Evolutionary conservation across 257 asterid species (phyloP).

Genomic region (Buddleja alternifolia): DNA sequence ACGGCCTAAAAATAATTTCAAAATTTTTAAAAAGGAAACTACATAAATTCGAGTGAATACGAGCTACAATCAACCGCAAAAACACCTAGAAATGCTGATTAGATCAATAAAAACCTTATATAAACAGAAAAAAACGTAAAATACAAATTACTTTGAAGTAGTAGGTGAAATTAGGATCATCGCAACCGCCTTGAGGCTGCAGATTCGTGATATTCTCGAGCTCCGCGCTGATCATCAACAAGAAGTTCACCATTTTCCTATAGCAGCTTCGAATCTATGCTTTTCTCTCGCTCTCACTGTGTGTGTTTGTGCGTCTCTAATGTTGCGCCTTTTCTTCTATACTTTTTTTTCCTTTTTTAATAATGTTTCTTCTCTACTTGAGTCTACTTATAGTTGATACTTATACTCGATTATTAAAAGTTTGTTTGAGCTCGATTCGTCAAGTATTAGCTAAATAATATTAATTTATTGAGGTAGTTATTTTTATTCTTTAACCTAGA

Average conservation of each 20-base stretch:
- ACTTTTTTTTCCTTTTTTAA: no score
- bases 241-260: slow-evolving; percentile 57
- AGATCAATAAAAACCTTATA: no score
- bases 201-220: slow-evolving; percentile 63
- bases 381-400: no score
- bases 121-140: not conserved
- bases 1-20: not conserved
- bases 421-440: no score
- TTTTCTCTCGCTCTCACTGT: not conserved
- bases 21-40: not conserved
- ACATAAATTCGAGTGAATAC: not conserved
- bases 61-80: not conserved
- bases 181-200: slow-evolving; percentile 72
- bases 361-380: no score
- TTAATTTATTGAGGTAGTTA: no score
- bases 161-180: slow-evolving; percentile 57
- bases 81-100: not conserved
- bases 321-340: no score
- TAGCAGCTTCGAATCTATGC: not conserved
- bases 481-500: no score
- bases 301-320: not conserved
- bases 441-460: no score
- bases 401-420: no score
- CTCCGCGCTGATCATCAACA: slow-evolving; percentile 60
- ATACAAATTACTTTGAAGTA: slow-evolving; percentile 50